Evolutionary conservation across 768 basidiomycete species (phyloP).

Genomic region (Leccinum sublutescens): DNA sequence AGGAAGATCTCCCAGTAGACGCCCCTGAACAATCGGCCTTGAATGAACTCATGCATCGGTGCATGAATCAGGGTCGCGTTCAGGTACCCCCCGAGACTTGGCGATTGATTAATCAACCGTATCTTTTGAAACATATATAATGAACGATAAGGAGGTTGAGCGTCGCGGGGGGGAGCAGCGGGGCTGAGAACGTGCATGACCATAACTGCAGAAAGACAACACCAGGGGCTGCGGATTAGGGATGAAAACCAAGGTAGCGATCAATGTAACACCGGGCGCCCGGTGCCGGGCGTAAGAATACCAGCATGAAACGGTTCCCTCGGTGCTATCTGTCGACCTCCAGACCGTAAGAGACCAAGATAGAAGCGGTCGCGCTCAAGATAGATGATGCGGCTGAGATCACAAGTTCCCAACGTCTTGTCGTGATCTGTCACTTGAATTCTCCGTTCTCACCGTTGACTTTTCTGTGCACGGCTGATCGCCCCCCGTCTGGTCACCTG

Average conservation of each 20-base stretch:
- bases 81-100: conserved; percentile 15
- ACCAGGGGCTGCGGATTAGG: background rate
- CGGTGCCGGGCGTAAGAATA: conserved; percentile 21
- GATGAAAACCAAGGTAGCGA: conserved; percentile 8
- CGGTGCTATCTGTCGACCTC: conserved; percentile 4
- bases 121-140: background rate
- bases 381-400: conserved; percentile 11
- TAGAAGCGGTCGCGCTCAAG: conserved; percentile 9
- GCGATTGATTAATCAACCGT: conserved; percentile 18
- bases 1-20: conserved; percentile 16
- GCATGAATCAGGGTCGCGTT: conserved; percentile 28
- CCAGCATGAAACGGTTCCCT: conserved; percentile 10
- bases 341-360: conserved; percentile 11
- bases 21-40: conserved; percentile 21
- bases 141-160: background rate
- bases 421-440: conserved; percentile 1
- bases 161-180: background rate
- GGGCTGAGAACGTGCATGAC: background rate
- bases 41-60: conserved; percentile 21
- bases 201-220: background rate
- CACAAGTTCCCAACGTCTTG: conserved; percentile 4
- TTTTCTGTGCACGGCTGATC: conserved; percentile 9
- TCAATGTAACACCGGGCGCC: conserved; percentile 10
- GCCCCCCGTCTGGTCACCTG: conserved; percentile 2
- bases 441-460: conserved; percentile 14